Evolutionary conservation across 768 basidiomycete genomes (phyloP).

Genomic region (Termitomyces sp.): DNA sequence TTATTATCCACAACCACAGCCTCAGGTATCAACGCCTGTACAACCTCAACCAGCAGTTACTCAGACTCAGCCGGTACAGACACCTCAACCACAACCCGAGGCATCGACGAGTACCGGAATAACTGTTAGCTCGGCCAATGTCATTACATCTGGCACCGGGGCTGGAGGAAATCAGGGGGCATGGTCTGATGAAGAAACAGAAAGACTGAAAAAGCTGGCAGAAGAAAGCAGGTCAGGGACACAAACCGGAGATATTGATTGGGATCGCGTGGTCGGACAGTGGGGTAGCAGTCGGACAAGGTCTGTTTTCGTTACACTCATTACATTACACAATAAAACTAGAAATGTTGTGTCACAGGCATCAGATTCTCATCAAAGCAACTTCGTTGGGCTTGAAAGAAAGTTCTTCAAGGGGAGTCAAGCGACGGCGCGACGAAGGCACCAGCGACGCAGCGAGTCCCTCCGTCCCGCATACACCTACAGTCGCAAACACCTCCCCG

Average conservation of each 20-base stretch:
- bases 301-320: slow-evolving; percentile 31
- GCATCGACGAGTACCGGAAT: slow-evolving; percentile 18
- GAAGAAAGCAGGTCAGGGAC: slow-evolving; percentile 55
- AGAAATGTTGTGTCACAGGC: slow-evolving; percentile 34
- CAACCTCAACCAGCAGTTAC: slow-evolving; percentile 2
- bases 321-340: neutral
- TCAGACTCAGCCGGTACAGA: slow-evolving; percentile 14
- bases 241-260: slow-evolving; percentile 60
- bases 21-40: slow-evolving; percentile 12
- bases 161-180: slow-evolving; percentile 55
- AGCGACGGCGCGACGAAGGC: slow-evolving; percentile 44
- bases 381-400: slow-evolving; percentile 76
- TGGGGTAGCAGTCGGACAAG: slow-evolving; percentile 74
- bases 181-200: slow-evolving; percentile 77
- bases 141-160: slow-evolving; percentile 21
- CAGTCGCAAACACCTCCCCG: slow-evolving; percentile 18
- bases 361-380: slow-evolving; percentile 81
- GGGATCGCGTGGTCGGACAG: slow-evolving; percentile 72
- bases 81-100: slow-evolving; percentile 13
- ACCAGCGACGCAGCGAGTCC: slow-evolving; percentile 27
- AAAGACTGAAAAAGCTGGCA: slow-evolving; percentile 59
- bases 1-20: slow-evolving; percentile 20
- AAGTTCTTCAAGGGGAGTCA: slow-evolving; percentile 44
- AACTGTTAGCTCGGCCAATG: slow-evolving; percentile 16
- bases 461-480: slow-evolving; percentile 27